Evolutionary conservation across 352 stramenopile species (phyloP).

Genomic region (Phytophthora macrochlamydospora): DNA sequence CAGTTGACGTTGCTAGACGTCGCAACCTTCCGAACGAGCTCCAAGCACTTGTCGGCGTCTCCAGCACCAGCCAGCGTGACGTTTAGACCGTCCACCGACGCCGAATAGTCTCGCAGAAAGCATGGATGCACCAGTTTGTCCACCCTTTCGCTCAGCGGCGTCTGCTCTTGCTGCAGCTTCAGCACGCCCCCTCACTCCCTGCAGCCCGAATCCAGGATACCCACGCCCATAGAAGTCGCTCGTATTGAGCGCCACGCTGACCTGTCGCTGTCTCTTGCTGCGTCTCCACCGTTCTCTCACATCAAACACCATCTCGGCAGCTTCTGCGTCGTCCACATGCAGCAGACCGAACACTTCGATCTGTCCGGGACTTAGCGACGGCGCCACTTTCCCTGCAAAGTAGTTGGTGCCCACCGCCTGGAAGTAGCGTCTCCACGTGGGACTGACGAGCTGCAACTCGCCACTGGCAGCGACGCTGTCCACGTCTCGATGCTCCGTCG

Average conservation of each 20-base stretch:
- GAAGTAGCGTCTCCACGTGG: conserved; percentile 55
- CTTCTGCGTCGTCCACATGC: conserved; percentile 48
- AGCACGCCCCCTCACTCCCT: conserved; percentile 34
- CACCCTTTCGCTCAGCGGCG: conserved; percentile 2
- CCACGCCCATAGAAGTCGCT: conserved; percentile 71
- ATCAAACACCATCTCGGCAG: conserved; percentile 63
- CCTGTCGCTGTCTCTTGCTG: conserved; percentile 60
- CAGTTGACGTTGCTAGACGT: conserved; percentile 58
- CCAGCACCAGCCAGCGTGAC: conserved; percentile 41
- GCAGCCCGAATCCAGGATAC: conserved; percentile 48
- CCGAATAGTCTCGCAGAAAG: conserved; percentile 34
- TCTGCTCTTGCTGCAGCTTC: conserved; percentile 31
- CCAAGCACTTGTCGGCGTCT: conserved; percentile 53
- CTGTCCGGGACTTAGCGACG: conserved; percentile 55
- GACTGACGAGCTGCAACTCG: conserved; percentile 47
- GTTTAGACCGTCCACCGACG: conserved; percentile 21
- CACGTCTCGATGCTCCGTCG: conserved; percentile 8
- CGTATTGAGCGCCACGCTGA: conserved; percentile 61
- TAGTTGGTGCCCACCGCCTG: conserved; percentile 67
- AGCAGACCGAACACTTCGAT: conserved; percentile 65
- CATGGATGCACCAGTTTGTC: conserved; percentile 51
- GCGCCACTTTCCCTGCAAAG: conserved; percentile 49
- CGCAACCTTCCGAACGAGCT: conserved; percentile 45
- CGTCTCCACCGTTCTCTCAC: conserved; percentile 69
- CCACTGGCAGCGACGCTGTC: conserved; percentile 35